These are phyloP conservation scores for Quercus mongolica DNA, from an alignment of 306 rosid genomes.

Conservation along the genomic window DNA sequence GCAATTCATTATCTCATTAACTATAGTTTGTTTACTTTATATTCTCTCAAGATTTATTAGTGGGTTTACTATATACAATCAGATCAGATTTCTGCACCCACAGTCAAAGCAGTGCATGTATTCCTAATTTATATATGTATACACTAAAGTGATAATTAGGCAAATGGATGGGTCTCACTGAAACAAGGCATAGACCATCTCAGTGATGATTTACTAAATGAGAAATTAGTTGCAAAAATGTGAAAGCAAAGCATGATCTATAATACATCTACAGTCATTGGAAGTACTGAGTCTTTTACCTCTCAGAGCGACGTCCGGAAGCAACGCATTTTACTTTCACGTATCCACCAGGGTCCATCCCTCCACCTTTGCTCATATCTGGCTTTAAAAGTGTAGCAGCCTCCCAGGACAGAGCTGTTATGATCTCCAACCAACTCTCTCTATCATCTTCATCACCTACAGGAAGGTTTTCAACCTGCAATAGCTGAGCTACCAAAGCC, in stretches of 20 bases:
- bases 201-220: not conserved
- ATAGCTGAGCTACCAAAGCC: conserved; percentile 88
- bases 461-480: conserved; percentile 81
- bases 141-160: not conserved
- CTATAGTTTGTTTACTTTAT: not conserved
- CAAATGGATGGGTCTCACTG: not conserved
- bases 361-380: conserved; percentile 88
- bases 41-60: not conserved
- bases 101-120: not conserved
- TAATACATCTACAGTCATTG: conserved; percentile 1
- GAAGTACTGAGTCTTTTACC: conserved; percentile 43
- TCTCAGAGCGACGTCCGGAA: conserved; percentile 64
- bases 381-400: conserved; percentile 93
- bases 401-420: conserved; percentile 90
- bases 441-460: conserved; percentile 46
- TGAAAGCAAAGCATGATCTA: conserved; percentile 5
- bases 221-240: conserved; percentile 23
- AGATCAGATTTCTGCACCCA: not conserved
- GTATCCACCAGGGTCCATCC: conserved; percentile 96
- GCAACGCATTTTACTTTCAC: conserved; percentile 92
- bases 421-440: conserved; percentile 85
- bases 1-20: not conserved
- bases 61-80: not conserved
- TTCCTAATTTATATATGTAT: not conserved
- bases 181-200: conserved; percentile 3